Evolutionary conservation across 768 basidiomycete genomes (phyloP).

Genomic region (Lactarius vividus): DNA sequence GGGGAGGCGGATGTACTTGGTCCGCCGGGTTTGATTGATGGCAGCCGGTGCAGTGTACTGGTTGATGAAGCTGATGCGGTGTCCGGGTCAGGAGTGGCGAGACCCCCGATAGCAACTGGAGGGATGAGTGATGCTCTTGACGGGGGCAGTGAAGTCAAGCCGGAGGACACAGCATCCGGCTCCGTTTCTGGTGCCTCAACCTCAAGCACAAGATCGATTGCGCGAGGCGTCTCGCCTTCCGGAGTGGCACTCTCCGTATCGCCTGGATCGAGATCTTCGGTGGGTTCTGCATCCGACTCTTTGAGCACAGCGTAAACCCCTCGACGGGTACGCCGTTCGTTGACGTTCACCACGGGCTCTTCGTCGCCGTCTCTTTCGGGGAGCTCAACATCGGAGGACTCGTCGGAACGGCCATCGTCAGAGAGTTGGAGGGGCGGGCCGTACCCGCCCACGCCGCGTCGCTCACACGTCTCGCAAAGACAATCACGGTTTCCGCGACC

Average conservation of each 20-base stretch:
- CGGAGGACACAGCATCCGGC: constrained; percentile 12
- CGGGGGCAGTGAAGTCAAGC: constrained; percentile 12
- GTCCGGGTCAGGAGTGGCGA: constrained; percentile 23
- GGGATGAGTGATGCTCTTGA: constrained; percentile 22
- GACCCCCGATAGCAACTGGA: constrained; percentile 7
- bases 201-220: constrained; percentile 21
- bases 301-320: constrained; percentile 76
- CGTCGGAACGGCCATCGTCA: constrained; percentile 51
- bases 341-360: constrained; percentile 52
- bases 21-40: constrained; percentile 16
- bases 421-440: constrained; percentile 50
- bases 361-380: constrained; percentile 32
- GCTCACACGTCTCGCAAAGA: constrained; percentile 85
- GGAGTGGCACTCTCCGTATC: constrained; percentile 27
- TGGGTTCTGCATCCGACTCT: constrained; percentile 60
- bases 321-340: constrained; percentile 76
- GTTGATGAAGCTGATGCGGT: constrained; percentile 6
- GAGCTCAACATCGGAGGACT: constrained; percentile 30
- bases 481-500: constrained; percentile 71
- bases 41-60: constrained; percentile 16
- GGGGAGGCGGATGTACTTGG: constrained; percentile 30
- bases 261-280: constrained; percentile 45
- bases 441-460: constrained; percentile 71
- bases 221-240: constrained; percentile 1
- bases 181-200: constrained; percentile 22